Conservation (phyloP, 305 asterid species). For the Fraxinus ornus region DNA sequence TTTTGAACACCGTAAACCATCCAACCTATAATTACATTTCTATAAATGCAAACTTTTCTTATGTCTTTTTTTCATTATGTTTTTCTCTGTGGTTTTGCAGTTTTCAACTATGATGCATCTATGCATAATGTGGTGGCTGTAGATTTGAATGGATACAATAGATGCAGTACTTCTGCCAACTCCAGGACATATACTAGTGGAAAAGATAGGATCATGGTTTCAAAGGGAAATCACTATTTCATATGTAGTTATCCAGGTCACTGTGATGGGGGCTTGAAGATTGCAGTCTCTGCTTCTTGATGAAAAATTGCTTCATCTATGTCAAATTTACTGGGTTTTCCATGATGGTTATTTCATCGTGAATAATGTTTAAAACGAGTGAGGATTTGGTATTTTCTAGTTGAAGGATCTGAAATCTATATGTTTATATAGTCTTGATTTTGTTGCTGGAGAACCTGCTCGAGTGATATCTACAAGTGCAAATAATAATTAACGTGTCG, state of each 20-base stretch:
- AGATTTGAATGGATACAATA: background rate
- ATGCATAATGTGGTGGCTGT: background rate
- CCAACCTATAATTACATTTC: background rate
- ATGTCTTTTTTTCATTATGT: background rate
- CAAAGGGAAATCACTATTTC: constrained; percentile 27
- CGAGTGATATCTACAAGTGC: background rate
- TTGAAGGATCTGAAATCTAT: background rate
- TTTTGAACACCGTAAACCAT: background rate
- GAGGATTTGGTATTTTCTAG: background rate
- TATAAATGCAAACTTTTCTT: background rate
- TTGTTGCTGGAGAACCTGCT: background rate
- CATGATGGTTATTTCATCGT: background rate
- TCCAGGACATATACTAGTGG: constrained; percentile 7
- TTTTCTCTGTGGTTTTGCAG: background rate
- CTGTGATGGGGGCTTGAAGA: constrained; percentile 27
- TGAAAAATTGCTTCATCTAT: background rate
- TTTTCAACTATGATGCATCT: background rate
- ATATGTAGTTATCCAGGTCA: constrained; percentile 26
- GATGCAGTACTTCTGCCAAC: background rate
- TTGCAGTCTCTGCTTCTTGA: constrained; percentile 14
- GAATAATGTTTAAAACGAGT: background rate
- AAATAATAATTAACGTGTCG: background rate
- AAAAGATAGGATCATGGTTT: constrained; percentile 23
- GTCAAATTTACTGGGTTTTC: background rate
- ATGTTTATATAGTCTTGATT: background rate